Conservation (phyloP, 1,284 basidiomycete genomes). For the Afroboletus lepidellus region DNA sequence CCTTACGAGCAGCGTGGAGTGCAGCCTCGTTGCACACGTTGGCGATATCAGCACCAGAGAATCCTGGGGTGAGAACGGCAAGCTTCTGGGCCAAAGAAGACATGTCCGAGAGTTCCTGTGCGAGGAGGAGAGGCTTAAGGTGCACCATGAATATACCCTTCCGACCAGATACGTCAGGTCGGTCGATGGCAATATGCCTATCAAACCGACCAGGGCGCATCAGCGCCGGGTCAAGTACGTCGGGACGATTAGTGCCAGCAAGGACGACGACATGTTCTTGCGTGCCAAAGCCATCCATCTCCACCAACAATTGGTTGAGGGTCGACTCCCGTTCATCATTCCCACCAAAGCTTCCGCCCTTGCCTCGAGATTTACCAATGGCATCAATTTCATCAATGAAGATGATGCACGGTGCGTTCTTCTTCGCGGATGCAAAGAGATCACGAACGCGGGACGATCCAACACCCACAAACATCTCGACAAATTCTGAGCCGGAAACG, state of each 20-base stretch:
- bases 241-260: conserved; percentile 95
- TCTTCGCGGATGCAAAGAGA: conserved; percentile 96
- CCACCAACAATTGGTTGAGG: conserved; percentile 95
- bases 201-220: conserved; percentile 98
- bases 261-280: conserved; percentile 96
- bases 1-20: conserved; percentile 87
- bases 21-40: conserved; percentile 99
- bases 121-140: conserved; percentile 80
- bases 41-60: conserved; percentile 98
- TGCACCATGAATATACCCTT: conserved; percentile 95
- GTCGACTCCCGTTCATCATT: conserved; percentile 99
- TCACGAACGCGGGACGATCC: conserved; percentile 97
- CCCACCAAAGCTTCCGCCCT: conserved; percentile 86
- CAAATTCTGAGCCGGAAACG: conserved; percentile 98
- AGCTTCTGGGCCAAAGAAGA: conserved; percentile 84
- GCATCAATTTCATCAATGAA: conserved; percentile 99
- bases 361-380: conserved; percentile 93
- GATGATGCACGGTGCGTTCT: conserved; percentile 97
- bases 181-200: conserved; percentile 93
- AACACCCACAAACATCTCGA: conserved; percentile 99
- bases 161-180: conserved; percentile 92
- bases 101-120: conserved; percentile 56
- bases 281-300: conserved; percentile 99
- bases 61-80: conserved; percentile 94
- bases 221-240: conserved; percentile 92